Base-by-base conservation (phyloP, 768 basidiomycete species). In the Tricholoma flavovirens region DNA sequence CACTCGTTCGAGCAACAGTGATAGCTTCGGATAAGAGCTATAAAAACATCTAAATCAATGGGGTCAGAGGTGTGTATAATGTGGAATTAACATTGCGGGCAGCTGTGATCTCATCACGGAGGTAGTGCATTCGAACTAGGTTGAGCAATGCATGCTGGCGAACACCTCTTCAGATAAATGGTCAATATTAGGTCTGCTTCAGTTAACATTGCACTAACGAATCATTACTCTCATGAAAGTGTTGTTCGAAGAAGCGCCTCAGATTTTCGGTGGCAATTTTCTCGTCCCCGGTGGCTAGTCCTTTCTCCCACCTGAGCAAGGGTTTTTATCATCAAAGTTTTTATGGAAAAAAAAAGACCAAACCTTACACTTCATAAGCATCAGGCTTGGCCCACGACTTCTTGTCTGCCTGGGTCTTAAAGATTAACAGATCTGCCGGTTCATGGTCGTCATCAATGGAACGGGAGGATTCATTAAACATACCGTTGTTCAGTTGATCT, bases 71-170 rank as follows among this genome's bases (percentile, higher is more conserved):
- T 26, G 11, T 6, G 9, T 12, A 40, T 40, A 29, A 15, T 15
- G 19, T 35, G 11, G 6, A 45, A 49, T 40, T 8, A 56, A 87
- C 90, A 75, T 88, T 82, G 53, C 82, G 78, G 24, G 86, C 86
- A 35, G 88, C 87, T 12, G 76, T 75, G 63, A 75, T 79, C 67
- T 93, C 90, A 42, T 80, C 77, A 17, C 83, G 80, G 36, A 83
- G 71, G 66, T 87, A 92, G 64, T 93, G 88, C 78, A 90, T 82
- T 30, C 86, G 80, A 22, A 88, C 86, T 14, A 93, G 71, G 60
- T 88, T 87, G 38, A 93, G 74, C 55, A 93, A 68, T 1, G 89
- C 88, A 65, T 89, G 87, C 58, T 92, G 90, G 50, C 90, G 87
- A 56, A 88, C 69, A 5, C 88, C 88, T 15, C 90, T 93, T 15